Base-by-base conservation (phyloP, 2,329 filamentous ascomycete genomes). In the Diaporthe helianthi region DNA sequence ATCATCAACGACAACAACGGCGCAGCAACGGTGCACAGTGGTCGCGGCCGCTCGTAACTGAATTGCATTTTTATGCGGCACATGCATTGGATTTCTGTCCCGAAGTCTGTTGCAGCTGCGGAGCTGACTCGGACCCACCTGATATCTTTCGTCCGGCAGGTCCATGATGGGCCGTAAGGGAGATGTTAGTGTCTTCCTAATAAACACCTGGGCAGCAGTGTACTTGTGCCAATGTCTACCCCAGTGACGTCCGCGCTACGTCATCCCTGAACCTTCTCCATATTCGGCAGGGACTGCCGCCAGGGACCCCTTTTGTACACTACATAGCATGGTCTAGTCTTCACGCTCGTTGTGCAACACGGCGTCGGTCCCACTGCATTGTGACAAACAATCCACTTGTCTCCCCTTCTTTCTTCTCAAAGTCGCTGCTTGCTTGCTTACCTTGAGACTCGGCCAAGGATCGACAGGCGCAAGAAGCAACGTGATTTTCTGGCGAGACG, bases 231-330 rank as follows among this genome's bases (percentile, higher is more conserved):
- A 8, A 15, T 41, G 58, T 49, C 29, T 49, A 36, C 36, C 29
- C 44, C 44, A 49, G 58, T 63, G 58, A 63, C 58, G 58, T 63
- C 8, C 13, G 36, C 58, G 6, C 26, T 63, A 63, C 58, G 58
- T 63, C 58, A 63, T 63, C 58, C 44, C 58, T 49, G 36, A 49
- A 63, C 44, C 6, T 49, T 63, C 58, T 49, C 58, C 58, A 63
- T 49, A 63, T 63, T 33, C 58, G 58, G 58, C 58, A 63, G 58
- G 58, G 58, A 49, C 44, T 63, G 58, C 58, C 44, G 58, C 58
- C 58, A 63, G 44, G 58, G 58, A 36, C 58, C 58, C 58, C 58
- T 63, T 63, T 61, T 63, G 17, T 9, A 46, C 55, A n/a, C n/a
- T n/a, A n/a, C n/a, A 38, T 15, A 38, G 17, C 36, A 63, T 49